Base-by-base conservation (phyloP, 768 basidiomycete genomes). In the Tephrocybe sp. region DNA sequence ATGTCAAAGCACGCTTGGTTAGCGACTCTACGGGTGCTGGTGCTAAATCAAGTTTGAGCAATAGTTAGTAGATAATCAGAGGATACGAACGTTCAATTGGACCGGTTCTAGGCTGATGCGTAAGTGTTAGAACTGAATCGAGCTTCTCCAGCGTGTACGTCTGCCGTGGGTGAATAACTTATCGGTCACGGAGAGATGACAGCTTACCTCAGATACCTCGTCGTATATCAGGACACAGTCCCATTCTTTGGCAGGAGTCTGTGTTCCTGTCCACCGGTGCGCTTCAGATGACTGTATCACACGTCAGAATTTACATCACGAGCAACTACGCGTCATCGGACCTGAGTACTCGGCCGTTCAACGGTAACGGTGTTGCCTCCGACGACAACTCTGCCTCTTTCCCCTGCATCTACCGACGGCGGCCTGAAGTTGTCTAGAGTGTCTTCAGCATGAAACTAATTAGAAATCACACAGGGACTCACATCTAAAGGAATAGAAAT, bases 171-270 rank as follows among this genome's bases (percentile, higher is more conserved):
- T 57, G 9, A 53, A 64, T 21, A 16, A 50, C 25, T 52, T 41
- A 28, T 26, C 19, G n/a, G 16, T n/a, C 13, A 15, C 19, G 15
- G 40, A 13, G 16, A 22, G 25, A 21, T 32, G 38, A 35, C 45
- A 26, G 69, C 81, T 63, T 61, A 87, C 89, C 55, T 81, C 81
- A 40, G 78, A 72, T 46, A 82, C 85, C 60, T 88, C 87, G 62
- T 92, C 89, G 58, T 84, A 92, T 37, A 92, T 85, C 32, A 92
- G 72, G 6, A 91, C 80, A 55, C 89, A 92, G 43, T 90, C 87
- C 57, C 75, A 75, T 38, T 89, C 86, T 61, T 82, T 86, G 6
- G 84, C 76, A 1, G 77, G 65, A 13, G 70, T 70, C 59, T 87
- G 87, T 7, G 60, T 58, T 3, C 88, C 89, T 31, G 66, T 69